Base-by-base conservation (phyloP, 805 yeast species). In the Candida berthetii region DNA sequence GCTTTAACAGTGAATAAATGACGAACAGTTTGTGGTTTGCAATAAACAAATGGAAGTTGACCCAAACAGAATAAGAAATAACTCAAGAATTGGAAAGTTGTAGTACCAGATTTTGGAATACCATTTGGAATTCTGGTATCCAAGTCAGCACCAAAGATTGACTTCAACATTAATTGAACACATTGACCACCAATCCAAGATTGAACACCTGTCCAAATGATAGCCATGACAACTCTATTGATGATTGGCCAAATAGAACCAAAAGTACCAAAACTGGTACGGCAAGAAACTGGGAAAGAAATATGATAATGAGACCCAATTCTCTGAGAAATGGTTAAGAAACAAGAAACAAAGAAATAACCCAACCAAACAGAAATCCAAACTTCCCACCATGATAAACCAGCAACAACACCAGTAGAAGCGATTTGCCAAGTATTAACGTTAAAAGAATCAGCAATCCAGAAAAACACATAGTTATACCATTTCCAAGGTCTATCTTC, bases 391-490 rank as follows among this genome's bases (percentile, higher is more conserved):
- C 96, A 87, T 15, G 82, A 75, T 62, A 88, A 65, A 10, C 93
- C 93, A 18, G 80, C 77, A 41, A 71, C 68, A 43, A 84, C 82
- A 53, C 95, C 95, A 0, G 95, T 84, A 8, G 91, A 80, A 2
- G 95, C 96, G 52, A 88, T 86, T 67, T 85, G 89, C 88, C 91
- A 87, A 6, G 96, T 86, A 60, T 85, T 87, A 57, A 88, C 79
- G 63, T 88, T 88, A 66, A 88, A 85, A 27, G 95, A 80, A 58
- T 88, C 96, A 0, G 96, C 88, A 43, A 88, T 61, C 96, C 96
- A 88, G 53, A 85, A 84, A 48, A 76, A 78, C 13, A 84, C 80
- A 57, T 66, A 88, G 60, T 87, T 85, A 61, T 69, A 80, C 95
- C 95, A 85, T 24, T 76, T 65, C 96, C 96, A 88, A n/a, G 75